Base-by-base conservation (phyloP, 495 filamentous ascomycete genomes). In the Talaromyces trachyspermus region DNA sequence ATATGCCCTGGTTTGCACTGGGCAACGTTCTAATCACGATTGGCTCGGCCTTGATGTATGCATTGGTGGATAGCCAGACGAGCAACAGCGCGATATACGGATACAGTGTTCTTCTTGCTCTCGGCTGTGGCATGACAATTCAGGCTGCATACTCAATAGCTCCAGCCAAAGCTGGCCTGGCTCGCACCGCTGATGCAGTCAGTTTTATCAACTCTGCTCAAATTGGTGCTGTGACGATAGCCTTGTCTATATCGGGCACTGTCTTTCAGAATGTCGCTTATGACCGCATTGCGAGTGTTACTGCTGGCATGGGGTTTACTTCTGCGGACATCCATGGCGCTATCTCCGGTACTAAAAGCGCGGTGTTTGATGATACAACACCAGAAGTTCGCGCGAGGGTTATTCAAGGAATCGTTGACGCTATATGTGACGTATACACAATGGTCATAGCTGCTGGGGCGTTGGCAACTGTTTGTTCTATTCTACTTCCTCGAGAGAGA, bases 1-100 rank as follows among this genome's bases (percentile, higher is more conserved):
- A 81, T 61, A 71, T 75, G 65, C 70, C 71, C 5, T 73, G 78
- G 64, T 83, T 71, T 53, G 36, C 76, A 4, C 41, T 65, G 7
- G 66, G 63, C 2, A 74, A 74, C 12, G 49, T 66, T 15, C 51
- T 78, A 18, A 54, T 68, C 35, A 23, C 75, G 12, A 54, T 73
- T 14, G 76, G 75, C n/a, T 61, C 63, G 18, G 60, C 70, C 0
- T 60, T 79, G 2, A 62, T 81, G 51, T 70, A 66, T 48, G 69
- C 61, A 4, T 64, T 70, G 9, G 20, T 42, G 20, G 15, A 42
- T n/a, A 42, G 39, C 39, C 66, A 64, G 64, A 8, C 42, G 54
- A 22, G 54, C 53, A 11, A 42, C 23, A 59, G 54, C 6, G 49
- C 50, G 14, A 67, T 80, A 22, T 80, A 80, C 57, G 78, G 77